phyloP scores from a whole-genome alignment of 139 green algal species.

The Picochlorum sp. region DNA sequence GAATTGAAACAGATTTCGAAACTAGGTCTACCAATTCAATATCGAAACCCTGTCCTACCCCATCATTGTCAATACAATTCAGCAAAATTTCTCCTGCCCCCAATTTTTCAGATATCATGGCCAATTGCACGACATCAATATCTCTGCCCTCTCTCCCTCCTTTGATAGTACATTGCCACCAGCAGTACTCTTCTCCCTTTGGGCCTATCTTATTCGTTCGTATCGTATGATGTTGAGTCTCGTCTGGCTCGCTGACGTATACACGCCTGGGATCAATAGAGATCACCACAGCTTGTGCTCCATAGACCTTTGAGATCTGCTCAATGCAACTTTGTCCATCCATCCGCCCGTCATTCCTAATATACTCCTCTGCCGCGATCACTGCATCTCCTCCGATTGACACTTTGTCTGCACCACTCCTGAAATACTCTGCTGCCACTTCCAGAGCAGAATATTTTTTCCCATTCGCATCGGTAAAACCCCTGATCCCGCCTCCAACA shows the following conservation, averaged over 20 bases:
- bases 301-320: conserved; percentile 92
- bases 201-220: conserved; percentile 58
- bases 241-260: conserved; percentile 64
- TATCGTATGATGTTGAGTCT: conserved; percentile 53
- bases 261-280: conserved; percentile 87
- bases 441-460: conserved; percentile 75
- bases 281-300: conserved; percentile 79
- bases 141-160: conserved; percentile 83
- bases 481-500: conserved; percentile 91
- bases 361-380: conserved; percentile 54
- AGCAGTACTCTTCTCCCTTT: conserved; percentile 90
- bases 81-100: conserved; percentile 97
- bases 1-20: conserved; percentile 84
- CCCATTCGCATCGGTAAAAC: conserved; percentile 77
- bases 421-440: conserved; percentile 95
- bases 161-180: conserved; percentile 96
- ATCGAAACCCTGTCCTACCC: conserved; percentile 81
- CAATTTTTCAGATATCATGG: conserved; percentile 73
- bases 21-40: conserved; percentile 84
- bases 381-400: conserved; percentile 94
- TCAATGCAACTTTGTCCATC: conserved; percentile 78
- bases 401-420: conserved; percentile 91
- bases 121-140: conserved; percentile 87
- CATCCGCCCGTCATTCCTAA: conserved; percentile 29
- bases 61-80: conserved; percentile 98